Evolutionary conservation across 116 monocot species (phyloP).

Genomic region (Cymodocea nodosa): DNA sequence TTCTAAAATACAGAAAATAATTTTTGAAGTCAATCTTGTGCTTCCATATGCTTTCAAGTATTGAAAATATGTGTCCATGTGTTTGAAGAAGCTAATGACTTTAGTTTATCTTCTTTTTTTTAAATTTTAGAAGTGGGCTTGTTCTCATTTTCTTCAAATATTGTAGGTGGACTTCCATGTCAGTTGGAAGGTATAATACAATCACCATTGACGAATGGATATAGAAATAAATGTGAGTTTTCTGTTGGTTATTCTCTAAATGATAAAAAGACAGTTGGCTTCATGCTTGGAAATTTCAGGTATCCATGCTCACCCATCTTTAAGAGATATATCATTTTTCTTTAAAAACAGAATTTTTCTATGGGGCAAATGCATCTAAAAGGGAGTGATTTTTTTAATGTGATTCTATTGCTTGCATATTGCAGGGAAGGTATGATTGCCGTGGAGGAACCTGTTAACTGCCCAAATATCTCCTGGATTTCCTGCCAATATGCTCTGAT

Average conservation of each 20-base stretch:
- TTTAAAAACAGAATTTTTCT: no score
- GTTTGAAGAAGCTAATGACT: no score
- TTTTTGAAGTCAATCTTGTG: no score
- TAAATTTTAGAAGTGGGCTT: no score
- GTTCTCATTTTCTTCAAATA: no score
- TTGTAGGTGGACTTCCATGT: slow-evolving; percentile 91
- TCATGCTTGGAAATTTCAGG: slow-evolving; percentile 97
- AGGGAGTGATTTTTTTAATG: background rate
- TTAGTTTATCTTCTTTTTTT: no score
- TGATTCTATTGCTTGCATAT: background rate
- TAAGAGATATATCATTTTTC: no score
- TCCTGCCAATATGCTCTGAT: slow-evolving; percentile 67
- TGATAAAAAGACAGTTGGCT: slow-evolving; percentile 76
- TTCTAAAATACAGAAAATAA: no score
- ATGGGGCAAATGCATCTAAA: no score
- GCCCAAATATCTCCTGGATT: slow-evolving; percentile 79
- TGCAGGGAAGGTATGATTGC: slow-evolving; percentile 81
- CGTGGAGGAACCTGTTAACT: slow-evolving; percentile 77
- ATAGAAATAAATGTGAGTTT: slow-evolving; percentile 96
- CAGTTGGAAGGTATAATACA: slow-evolving; percentile 79
- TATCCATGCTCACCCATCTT: slow-evolving; percentile 7
- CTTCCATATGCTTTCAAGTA: no score
- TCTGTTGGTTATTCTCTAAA: slow-evolving; percentile 78
- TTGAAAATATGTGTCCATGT: no score
- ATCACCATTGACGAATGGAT: slow-evolving; percentile 74